A percentile compares a stretch with the other conserved stretches of the same genome.
Conservation (phyloP, 768 basidiomycete species). For the Amanita thiersii region DNA sequence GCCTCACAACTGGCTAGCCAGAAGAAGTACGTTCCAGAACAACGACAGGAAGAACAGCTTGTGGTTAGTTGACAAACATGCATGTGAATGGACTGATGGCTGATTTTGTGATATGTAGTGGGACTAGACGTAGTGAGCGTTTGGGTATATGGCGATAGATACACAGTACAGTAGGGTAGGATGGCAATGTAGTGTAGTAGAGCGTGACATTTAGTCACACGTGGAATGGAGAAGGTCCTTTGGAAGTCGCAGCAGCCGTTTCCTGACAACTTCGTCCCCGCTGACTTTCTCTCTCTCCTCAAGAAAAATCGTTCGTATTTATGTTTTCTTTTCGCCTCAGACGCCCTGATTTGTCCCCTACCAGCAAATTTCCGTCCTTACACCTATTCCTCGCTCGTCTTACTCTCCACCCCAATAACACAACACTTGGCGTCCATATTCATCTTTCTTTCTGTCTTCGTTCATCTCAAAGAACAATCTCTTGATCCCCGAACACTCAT, state of each 20-base stretch:
- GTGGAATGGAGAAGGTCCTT: too few relatives aligned
- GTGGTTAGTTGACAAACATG: slow-evolving; percentile 26
- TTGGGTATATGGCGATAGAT: too few relatives aligned
- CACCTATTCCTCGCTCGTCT: slow-evolving; percentile 65
- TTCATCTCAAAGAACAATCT: slow-evolving; percentile 50
- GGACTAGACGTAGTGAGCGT: slow-evolving; percentile 18
- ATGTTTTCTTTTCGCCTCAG: not conserved
- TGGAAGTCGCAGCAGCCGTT: too few relatives aligned
- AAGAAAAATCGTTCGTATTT: slow-evolving; percentile 64
- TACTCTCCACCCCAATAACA: slow-evolving; percentile 66
- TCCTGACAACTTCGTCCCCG: too few relatives aligned
- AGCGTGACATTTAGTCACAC: too few relatives aligned
- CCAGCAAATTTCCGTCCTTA: slow-evolving; percentile 78
- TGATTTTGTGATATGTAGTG: slow-evolving; percentile 20
- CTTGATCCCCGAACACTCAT: slow-evolving; percentile 68
- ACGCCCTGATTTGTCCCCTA: slow-evolving; percentile 11
- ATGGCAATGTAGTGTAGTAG: too few relatives aligned
- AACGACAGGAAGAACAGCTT: slow-evolving; percentile 26
- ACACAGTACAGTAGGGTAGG: too few relatives aligned
- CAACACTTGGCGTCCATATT: slow-evolving; percentile 80
- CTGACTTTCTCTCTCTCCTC: slow-evolving; percentile 71
- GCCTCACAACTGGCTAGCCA: slow-evolving; percentile 33
- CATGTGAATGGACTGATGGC: not conserved
- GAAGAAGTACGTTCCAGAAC: slow-evolving; percentile 25
- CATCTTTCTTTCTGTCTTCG: slow-evolving; percentile 76